A percentile compares a stretch with the other conserved stretches of the same genome.
These are phyloP conservation scores for Paramecium sonneborni DNA, from an alignment of 73 alveolate species.

Conservation along the genomic window DNA sequence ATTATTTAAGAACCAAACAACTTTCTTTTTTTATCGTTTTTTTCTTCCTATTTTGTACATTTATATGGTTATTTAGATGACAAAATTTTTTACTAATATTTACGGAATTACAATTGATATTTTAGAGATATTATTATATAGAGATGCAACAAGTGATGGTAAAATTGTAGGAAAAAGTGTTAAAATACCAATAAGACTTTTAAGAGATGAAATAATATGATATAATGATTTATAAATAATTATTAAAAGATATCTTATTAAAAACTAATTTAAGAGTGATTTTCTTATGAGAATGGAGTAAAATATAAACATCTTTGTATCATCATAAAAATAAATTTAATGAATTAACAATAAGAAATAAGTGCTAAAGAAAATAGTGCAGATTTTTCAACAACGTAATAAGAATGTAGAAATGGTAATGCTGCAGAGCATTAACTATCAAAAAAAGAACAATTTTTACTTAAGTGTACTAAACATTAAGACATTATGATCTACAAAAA, in stretches of 20 bases:
- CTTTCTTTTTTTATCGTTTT: neutral
- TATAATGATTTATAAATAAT: neutral
- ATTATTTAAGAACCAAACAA: neutral
- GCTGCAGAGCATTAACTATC: neutral
- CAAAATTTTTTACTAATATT: neutral
- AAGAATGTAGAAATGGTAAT: neutral
- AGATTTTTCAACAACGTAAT: constrained; percentile 6
- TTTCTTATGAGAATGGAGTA: neutral
- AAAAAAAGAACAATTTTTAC: neutral
- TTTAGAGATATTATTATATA: neutral
- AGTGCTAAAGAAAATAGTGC: constrained; percentile 31
- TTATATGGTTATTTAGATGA: neutral
- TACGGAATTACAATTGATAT: neutral
- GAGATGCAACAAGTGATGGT: neutral
- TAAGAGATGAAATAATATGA: neutral
- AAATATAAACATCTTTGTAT: constrained; percentile 22
- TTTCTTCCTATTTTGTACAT: neutral
- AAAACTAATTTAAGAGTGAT: neutral
- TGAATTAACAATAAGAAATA: constrained; percentile 13
- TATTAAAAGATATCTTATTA: neutral
- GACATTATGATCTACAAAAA: constrained; percentile 27
- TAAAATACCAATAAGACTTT: neutral
- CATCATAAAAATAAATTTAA: neutral
- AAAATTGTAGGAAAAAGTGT: neutral
- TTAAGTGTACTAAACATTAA: neutral